phyloP scores from a whole-genome alignment of 2,329 filamentous ascomycete species.

The Alternaria longipes region DNA sequence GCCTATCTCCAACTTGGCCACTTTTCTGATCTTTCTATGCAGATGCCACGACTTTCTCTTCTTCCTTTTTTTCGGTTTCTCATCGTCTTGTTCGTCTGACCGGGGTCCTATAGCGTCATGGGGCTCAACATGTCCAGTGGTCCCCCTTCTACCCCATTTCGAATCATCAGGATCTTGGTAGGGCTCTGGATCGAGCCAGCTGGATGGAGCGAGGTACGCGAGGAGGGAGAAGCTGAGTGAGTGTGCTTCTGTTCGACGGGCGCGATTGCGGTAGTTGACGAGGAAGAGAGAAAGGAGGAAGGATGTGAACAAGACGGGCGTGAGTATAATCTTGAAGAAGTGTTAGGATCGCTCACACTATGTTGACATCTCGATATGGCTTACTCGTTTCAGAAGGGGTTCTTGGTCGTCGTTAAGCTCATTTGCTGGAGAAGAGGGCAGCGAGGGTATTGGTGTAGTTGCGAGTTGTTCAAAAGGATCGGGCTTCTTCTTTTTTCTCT shows the following conservation, averaged over 20 bases:
- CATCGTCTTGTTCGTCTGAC: conserved; percentile 6
- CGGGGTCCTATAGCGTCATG: conserved; percentile 27
- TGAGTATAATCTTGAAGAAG: conserved; percentile 60
- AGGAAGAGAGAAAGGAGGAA: conserved; percentile 72
- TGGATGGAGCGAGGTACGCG: conserved; percentile 34
- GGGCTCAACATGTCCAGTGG: conserved; percentile 33
- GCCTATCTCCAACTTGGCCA: conserved; percentile 68
- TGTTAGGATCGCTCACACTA: neutral
- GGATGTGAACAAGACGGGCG: conserved; percentile 69
- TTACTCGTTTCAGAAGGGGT: conserved; percentile 37
- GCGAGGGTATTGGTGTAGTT: conserved; percentile 32
- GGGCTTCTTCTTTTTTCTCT: conserved; percentile 34
- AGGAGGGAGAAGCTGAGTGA: conserved; percentile 34
- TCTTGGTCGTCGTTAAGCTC: conserved; percentile 30
- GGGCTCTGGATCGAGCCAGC: conserved; percentile 53
- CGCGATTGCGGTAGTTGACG: conserved; percentile 67
- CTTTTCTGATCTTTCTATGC: conserved; percentile 59
- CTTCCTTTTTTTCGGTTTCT: conserved; percentile 18
- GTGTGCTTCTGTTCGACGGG: conserved; percentile 54
- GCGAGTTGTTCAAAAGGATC: conserved; percentile 47
- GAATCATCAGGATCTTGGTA: conserved; percentile 53
- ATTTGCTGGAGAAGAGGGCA: conserved; percentile 32
- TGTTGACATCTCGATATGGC: neutral
- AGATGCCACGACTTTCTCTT: conserved; percentile 49
- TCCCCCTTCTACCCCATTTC: conserved; percentile 30